A percentile compares a stretch with the other conserved stretches of the same genome.
Conservation (phyloP, 371 early-diverging fungal genomes). For the Dentiscutata heterogama region DNA sequence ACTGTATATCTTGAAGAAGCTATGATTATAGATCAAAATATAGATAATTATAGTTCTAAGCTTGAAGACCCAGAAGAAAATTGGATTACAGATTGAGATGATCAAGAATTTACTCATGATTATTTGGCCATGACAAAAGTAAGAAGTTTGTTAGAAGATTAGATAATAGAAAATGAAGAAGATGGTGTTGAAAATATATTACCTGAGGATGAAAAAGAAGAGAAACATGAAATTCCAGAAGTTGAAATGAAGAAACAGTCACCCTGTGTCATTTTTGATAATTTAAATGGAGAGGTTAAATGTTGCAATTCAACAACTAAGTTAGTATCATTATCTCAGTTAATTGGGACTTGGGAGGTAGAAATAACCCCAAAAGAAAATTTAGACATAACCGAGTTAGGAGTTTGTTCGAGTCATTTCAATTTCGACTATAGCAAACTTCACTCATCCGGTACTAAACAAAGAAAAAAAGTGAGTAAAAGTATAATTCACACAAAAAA, state of each 20-base stretch:
- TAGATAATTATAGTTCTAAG: too few species aligned
- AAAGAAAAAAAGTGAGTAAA: neutral
- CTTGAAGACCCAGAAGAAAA: too few species aligned
- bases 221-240: too few species aligned
- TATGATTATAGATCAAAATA: too few species aligned
- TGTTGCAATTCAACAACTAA: neutral
- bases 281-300: slow-evolving; percentile 4
- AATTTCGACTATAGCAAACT: slow-evolving; percentile 12
- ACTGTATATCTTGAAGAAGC: too few species aligned
- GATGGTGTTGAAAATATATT: too few species aligned
- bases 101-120: too few species aligned
- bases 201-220: too few species aligned
- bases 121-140: too few species aligned
- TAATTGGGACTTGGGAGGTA: slow-evolving; percentile 22
- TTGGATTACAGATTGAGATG: too few species aligned
- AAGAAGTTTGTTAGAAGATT: too few species aligned
- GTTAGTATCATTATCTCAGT: neutral
- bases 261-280: slow-evolving; percentile 11
- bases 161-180: too few species aligned
- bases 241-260: neutral
- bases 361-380: neutral
- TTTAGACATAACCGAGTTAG: neutral
- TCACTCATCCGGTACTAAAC: neutral
- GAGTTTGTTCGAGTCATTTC: slow-evolving; percentile 18
- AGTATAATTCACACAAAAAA: neutral